These are phyloP conservation scores for Microcos paniculata DNA, from an alignment of 345 rosid species.

Conservation along the genomic window DNA sequence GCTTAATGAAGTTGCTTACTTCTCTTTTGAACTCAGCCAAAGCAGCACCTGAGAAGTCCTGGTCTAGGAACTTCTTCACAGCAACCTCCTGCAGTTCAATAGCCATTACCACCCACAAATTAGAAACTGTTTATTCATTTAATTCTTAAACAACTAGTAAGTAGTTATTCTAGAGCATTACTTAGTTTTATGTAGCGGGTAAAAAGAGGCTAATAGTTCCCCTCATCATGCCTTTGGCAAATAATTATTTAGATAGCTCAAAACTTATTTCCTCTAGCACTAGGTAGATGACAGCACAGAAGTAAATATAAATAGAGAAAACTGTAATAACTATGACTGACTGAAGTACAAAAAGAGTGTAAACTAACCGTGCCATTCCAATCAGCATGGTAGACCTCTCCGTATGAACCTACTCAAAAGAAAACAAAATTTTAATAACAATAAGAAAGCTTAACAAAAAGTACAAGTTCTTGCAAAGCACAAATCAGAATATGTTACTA, in stretches of 20 bases:
- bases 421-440: conserved; percentile 14
- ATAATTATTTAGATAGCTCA: conserved; percentile 3
- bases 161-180: neutral
- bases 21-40: conserved; percentile 96
- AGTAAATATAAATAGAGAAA: conserved; percentile 5
- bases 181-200: neutral
- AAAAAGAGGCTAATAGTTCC: neutral
- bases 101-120: conserved; percentile 28
- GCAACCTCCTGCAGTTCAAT: conserved; percentile 85
- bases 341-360: conserved; percentile 12
- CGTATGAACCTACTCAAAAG: conserved; percentile 79
- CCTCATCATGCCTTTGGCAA: neutral
- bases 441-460: conserved; percentile 20
- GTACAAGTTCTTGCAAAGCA: neutral
- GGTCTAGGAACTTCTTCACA: conserved; percentile 98
- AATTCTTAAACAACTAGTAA: neutral
- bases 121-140: conserved; percentile 4
- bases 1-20: conserved; percentile 52
- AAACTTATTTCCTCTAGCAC: neutral
- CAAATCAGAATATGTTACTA: conserved; percentile 8
- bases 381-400: conserved; percentile 98
- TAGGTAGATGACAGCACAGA: neutral
- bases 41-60: conserved; percentile 98
- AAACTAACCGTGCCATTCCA: conserved; percentile 96
- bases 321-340: neutral